Evolutionary conservation across 2,329 filamentous ascomycete genomes (phyloP).

Genomic region (Sphaerulina musiva): DNA sequence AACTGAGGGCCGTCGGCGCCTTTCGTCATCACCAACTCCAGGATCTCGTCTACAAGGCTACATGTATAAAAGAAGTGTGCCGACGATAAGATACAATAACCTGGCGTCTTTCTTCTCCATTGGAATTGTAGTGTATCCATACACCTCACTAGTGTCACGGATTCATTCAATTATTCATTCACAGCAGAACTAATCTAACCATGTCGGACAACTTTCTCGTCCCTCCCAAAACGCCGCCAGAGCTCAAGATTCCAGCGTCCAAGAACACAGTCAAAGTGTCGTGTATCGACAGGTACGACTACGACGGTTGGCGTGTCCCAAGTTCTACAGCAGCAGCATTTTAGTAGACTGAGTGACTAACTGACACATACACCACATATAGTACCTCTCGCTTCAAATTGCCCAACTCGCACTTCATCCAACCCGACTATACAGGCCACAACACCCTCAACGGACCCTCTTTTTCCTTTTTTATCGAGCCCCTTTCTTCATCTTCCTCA

Average conservation of each 20-base stretch:
- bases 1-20: neutral
- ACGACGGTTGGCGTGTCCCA: neutral
- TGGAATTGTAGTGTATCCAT: too few relatives aligned
- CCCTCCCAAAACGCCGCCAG: slow-evolving; percentile 28
- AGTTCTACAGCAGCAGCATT: neutral
- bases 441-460: slow-evolving; percentile 36
- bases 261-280: slow-evolving; percentile 32
- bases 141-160: too few relatives aligned
- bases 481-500: slow-evolving; percentile 31
- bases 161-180: neutral
- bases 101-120: too few relatives aligned
- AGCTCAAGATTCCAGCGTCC: slow-evolving; percentile 32
- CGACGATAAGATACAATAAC: neutral
- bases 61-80: neutral
- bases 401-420: slow-evolving; percentile 32
- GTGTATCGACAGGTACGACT: slow-evolving; percentile 32
- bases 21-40: neutral
- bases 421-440: slow-evolving; percentile 37
- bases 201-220: slow-evolving; percentile 19
- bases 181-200: neutral
- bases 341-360: too few relatives aligned
- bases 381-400: slow-evolving; percentile 33
- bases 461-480: slow-evolving; percentile 46
- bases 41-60: neutral
- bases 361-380: neutral